Base-by-base conservation (phyloP, 371 early-diverging fungal genomes). In the Blakeslea trispora region DNA sequence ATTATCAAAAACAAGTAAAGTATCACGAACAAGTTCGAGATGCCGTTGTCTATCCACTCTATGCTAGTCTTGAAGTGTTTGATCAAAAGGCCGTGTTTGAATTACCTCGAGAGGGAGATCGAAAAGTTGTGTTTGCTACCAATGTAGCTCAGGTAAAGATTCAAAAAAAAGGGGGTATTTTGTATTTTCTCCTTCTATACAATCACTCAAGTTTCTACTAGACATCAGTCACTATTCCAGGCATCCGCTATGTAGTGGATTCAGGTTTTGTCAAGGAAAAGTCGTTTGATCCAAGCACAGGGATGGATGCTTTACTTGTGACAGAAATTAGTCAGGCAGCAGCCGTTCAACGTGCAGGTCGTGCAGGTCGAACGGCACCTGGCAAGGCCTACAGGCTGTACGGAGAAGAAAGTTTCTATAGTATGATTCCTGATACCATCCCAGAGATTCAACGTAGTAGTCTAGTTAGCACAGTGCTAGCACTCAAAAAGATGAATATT, bases 131-230 rank as follows among this genome's bases (percentile, higher is more conserved):
- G 13, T 84, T 99, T 66, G 93, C 99, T 3, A 99, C 99, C 35
- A 99, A 99, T 70, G 99, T 99, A 69, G 99, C 99, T 34, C 99
- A 99, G 80, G 98, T 97, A 44, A 87, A 87, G 18, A n/a, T n/a
- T n/a, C n/a, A n/a, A n/a, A n/a, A n/a, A n/a, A n/a, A n/a, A n/a
- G n/a, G n/a, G n/a, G n/a, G n/a, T n/a, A n/a, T n/a, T n/a, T n/a
- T 21, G 35, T 81, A 85, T 22, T 13, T 15, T 31, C 4, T 79
- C 78, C 0, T 77, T 77, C 45, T 75, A 75, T 57, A 59, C 71
- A 35, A 57, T 54, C 47, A 28, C 42, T 45, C 19, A 18, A 57
- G n/a, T 39, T 18, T 44, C 47, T 10, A 18, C 34, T 60, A 74
- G 72, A 79, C 75, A 9, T 64, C 74, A 34, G 80, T 97, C 32